A percentile compares a stretch with the other conserved stretches of the same genome.
phyloP scores from a whole-genome alignment of 2,329 filamentous ascomycete genomes.

The Domatiomyces globalis region DNA sequence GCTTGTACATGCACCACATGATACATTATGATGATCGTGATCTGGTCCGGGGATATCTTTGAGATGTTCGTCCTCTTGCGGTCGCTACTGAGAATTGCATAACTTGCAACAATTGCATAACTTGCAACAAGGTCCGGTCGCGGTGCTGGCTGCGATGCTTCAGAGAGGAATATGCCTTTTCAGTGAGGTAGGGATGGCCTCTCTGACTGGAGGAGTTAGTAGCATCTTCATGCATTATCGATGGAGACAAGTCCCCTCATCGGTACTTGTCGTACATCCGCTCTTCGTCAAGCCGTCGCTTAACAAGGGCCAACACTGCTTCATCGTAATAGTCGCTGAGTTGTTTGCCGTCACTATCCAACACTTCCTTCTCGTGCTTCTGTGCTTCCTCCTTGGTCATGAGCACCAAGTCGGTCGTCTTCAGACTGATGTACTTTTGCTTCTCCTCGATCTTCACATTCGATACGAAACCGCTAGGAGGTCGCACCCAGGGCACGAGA shows the following conservation, averaged over 20 bases:
- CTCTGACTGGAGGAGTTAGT: no score
- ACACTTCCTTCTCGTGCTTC: conserved; percentile 64
- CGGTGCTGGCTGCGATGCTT: no score
- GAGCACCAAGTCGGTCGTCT: conserved; percentile 60
- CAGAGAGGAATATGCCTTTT: no score
- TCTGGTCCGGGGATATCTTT: no score
- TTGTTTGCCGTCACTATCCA: conserved; percentile 46
- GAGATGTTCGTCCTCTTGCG: no score
- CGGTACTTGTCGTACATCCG: conserved; percentile 38
- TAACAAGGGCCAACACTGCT: conserved; percentile 53
- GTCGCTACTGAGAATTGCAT: no score
- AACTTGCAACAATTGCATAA: no score
- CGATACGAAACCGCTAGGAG: conserved; percentile 45
- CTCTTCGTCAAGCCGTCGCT: conserved; percentile 53
- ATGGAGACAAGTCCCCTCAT: conserved; percentile 17
- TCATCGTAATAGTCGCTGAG: conserved; percentile 61
- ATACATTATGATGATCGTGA: no score
- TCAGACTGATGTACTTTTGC: conserved; percentile 61
- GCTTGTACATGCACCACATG: no score
- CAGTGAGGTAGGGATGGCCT: no score
- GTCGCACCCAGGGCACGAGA: conserved; percentile 67
- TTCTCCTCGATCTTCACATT: conserved; percentile 46
- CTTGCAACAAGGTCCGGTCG: no score
- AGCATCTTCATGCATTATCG: neutral
- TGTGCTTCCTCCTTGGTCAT: conserved; percentile 82